Base-by-base conservation (phyloP, 495 filamentous ascomycete species). In the Cercophora newfieldiana region DNA sequence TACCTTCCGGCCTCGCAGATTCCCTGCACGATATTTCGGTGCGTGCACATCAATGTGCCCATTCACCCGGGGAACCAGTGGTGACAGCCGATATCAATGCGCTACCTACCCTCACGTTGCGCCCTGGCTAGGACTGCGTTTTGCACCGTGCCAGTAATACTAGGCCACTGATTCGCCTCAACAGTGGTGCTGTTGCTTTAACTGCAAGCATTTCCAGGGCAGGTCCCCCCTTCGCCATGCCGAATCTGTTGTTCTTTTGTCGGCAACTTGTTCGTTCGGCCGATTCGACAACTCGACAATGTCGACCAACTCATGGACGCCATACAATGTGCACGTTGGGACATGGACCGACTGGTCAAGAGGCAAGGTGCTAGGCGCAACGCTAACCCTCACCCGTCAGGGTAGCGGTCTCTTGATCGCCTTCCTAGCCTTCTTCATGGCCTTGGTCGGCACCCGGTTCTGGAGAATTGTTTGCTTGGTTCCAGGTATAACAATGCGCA, bases 271-370 rank as follows among this genome's bases (percentile, higher is more conserved):
- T 7, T 7, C 37, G 7, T 7, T 18, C 37, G 18, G 37, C 21
- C 4, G 6, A 51, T n/a, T n/a, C 21, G 5, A 6, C 48, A 22
- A 51, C 24, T 55, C 51, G 18, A 55, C 21, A 7, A 57, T 57
- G 54, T 30, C 54, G 29, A 33, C 31, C 57, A 59, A 28, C 29
- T 12, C 57, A 1, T 7, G 29, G 7, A 29, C 49, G 2, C 2
- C 31, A 10, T 65, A 66, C 54, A 21, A 54, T 16, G 57, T 67
- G 61, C 51, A 72, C 53, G 19, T 61, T 21, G 70, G 70, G 1
- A 3, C 50, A n/a, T 72, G 70, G 70, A 68, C 55, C 21, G 59
- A 72, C 47, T 72, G 70, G 70, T 72, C 70, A 1, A 12, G 57
- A 7, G 70, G 70, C 7, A 24, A 6, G 7, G 49, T 69, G 16